Percentiles rank a stretch among this genome's conserved stretches.
phyloP scores from a whole-genome alignment of 306 rosid species.

The Vigna hirtella region DNA sequence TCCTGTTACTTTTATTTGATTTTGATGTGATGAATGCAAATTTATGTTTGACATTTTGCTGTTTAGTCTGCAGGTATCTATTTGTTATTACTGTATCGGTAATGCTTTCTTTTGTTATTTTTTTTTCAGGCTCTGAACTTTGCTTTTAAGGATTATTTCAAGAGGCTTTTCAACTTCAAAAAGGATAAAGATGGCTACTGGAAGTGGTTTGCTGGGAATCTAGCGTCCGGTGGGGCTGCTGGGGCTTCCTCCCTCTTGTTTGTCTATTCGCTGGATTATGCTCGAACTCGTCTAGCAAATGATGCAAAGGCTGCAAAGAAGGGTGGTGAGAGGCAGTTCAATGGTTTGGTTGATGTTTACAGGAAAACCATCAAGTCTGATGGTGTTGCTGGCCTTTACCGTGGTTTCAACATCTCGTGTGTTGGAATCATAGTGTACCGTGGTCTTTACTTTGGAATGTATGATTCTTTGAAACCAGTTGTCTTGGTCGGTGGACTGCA shows the following conservation, averaged over 20 bases:
- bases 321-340: conserved; percentile 89
- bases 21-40: not conserved
- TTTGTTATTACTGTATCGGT: not conserved
- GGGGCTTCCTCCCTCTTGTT: conserved; percentile 81
- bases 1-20: not conserved
- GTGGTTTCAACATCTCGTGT: conserved; percentile 75
- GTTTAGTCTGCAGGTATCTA: not conserved
- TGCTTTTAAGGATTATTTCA: conserved; percentile 85
- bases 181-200: conserved; percentile 80
- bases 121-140: conserved; percentile 72
- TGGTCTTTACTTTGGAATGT: conserved; percentile 87
- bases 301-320: conserved; percentile 73
- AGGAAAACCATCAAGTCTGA: conserved; percentile 70
- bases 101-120: not conserved
- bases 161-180: conserved; percentile 81
- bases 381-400: conserved; percentile 79
- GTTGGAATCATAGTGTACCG: conserved; percentile 84
- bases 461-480: conserved; percentile 81
- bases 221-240: conserved; percentile 87
- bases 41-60: not conserved
- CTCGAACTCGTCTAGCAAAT: conserved; percentile 77
- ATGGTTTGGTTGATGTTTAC: conserved; percentile 79
- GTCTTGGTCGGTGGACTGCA: conserved; percentile 69
- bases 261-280: conserved; percentile 77
- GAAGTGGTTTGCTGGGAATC: conserved; percentile 90